Percentiles rank a stretch among this genome's conserved stretches.
Conservation (phyloP, 2,329 filamentous ascomycete species). For the Colletotrichum spaethianum region DNA sequence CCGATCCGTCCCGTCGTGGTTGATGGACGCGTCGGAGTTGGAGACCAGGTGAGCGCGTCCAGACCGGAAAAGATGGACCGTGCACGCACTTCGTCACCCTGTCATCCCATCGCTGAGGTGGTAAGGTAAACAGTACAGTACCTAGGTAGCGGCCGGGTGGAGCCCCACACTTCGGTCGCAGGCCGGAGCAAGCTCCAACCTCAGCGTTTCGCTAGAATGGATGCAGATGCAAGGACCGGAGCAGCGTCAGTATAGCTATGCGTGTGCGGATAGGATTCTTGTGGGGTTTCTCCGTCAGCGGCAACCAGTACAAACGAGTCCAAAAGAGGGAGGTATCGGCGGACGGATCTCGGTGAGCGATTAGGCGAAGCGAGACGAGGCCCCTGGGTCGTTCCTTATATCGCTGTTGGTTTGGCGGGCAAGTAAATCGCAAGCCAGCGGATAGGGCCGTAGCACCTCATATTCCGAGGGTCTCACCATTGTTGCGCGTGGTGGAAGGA, state of each 20-base stretch:
- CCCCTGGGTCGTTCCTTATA: not conserved
- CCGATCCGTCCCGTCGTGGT: slow-evolving; percentile 16
- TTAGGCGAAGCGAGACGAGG: not conserved
- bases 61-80: slow-evolving; percentile 19
- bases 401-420: not conserved
- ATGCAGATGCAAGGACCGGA: not conserved
- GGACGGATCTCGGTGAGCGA: slow-evolving; percentile 23
- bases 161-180: slow-evolving; percentile 6
- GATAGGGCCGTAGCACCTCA: not conserved
- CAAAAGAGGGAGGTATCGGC: slow-evolving; percentile 15
- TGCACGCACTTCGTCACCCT: slow-evolving; percentile 12
- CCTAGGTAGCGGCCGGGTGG: not conserved
- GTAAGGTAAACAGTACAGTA: too few species aligned
- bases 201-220: not conserved
- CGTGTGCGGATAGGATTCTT: not conserved
- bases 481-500: not conserved
- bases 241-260: not conserved
- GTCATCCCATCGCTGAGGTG: not conserved
- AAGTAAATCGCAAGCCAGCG: not conserved
- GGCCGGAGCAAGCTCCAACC: not conserved
- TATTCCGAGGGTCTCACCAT: slow-evolving; percentile 27
- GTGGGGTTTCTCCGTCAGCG: slow-evolving; percentile 11
- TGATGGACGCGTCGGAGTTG: slow-evolving; percentile 32
- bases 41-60: slow-evolving; percentile 29
- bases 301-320: slow-evolving; percentile 1